Evolutionary conservation across 148 eudicot genomes (phyloP).

Genomic region (Simmondsia chinensis): DNA sequence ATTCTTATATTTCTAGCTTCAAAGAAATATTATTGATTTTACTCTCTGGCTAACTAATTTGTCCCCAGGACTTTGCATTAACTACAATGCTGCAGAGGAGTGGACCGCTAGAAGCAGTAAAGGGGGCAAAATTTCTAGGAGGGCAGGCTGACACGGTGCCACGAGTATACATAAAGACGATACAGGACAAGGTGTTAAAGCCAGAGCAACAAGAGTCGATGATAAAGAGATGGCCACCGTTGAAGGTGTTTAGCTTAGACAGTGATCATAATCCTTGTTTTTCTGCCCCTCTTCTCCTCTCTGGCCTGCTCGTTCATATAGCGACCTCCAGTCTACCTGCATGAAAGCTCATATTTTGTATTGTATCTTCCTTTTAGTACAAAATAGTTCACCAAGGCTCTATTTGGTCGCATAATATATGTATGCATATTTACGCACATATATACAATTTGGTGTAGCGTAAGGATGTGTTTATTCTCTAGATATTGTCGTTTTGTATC

Average conservation of each 20-base stretch:
- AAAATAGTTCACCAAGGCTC: too few relatives aligned
- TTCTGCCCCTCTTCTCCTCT: background rate
- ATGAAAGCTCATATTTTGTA: too few relatives aligned
- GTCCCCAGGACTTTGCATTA: slow-evolving; percentile 2
- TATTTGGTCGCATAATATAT: too few relatives aligned
- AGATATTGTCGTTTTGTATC: too few relatives aligned
- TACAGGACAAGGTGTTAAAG: background rate
- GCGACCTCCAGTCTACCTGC: too few relatives aligned
- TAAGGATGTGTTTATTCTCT: too few relatives aligned
- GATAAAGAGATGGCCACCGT: slow-evolving; percentile 7
- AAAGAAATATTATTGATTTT: too few relatives aligned
- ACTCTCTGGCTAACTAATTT: too few relatives aligned
- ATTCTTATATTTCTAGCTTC: too few relatives aligned
- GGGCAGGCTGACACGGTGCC: background rate
- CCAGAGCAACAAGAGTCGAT: slow-evolving; percentile 5
- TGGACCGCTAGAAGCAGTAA: background rate
- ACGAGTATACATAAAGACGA: slow-evolving; percentile 4
- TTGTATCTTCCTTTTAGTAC: too few relatives aligned
- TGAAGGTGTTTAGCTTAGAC: background rate
- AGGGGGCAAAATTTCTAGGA: background rate
- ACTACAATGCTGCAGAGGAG: background rate
- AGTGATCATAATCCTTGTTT: background rate
- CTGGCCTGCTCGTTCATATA: slow-evolving; percentile 1
- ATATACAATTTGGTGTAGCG: too few relatives aligned
- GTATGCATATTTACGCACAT: too few relatives aligned